Percentiles rank a stretch among this genome's conserved stretches.
These are phyloP conservation scores for Sporobolomyces pararoseus DNA, from an alignment of 768 basidiomycete genomes.

Conservation along the genomic window DNA sequence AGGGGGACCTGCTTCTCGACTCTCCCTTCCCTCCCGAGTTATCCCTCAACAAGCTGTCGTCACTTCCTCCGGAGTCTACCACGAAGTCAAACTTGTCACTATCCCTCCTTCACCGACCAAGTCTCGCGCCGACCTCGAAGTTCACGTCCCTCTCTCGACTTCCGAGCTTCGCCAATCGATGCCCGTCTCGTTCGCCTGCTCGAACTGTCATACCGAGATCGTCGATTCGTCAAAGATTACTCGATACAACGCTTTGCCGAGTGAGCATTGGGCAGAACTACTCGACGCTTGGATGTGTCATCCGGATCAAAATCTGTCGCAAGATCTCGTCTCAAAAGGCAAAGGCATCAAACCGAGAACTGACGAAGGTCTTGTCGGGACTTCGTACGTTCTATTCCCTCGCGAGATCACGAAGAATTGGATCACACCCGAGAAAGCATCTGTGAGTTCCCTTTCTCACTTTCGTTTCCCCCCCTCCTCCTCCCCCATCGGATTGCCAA, in stretches of 20 bases:
- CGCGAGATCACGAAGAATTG: conserved; percentile 57
- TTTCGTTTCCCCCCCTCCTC: conserved; percentile 14
- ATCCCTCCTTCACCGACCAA: conserved; percentile 42
- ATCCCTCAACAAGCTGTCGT: conserved; percentile 58
- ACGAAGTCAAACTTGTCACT: conserved; percentile 63
- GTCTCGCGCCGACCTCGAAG: conserved; percentile 47
- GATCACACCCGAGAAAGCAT: conserved; percentile 50
- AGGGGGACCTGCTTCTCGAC: conserved; percentile 54
- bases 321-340: conserved; percentile 60
- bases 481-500: conserved; percentile 64
- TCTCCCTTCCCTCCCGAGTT: conserved; percentile 59
- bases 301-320: conserved; percentile 74
- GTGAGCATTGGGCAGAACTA: conserved; percentile 95
- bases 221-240: conserved; percentile 54
- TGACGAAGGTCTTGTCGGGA: conserved; percentile 76
- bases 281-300: conserved; percentile 99
- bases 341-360: conserved; percentile 73
- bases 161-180: conserved; percentile 58
- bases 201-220: conserved; percentile 73
- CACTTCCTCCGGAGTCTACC: conserved; percentile 59
- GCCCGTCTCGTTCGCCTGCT: conserved; percentile 69
- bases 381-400: conserved; percentile 79
- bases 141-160: conserved; percentile 58
- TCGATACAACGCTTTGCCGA: conserved; percentile 79
- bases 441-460: conserved; percentile 57